Evolutionary conservation across 2,329 filamentous ascomycete species (phyloP), one percentile per base, ranked within the genome.

Genomic region (Ampelomyces quisqualis): DNA sequence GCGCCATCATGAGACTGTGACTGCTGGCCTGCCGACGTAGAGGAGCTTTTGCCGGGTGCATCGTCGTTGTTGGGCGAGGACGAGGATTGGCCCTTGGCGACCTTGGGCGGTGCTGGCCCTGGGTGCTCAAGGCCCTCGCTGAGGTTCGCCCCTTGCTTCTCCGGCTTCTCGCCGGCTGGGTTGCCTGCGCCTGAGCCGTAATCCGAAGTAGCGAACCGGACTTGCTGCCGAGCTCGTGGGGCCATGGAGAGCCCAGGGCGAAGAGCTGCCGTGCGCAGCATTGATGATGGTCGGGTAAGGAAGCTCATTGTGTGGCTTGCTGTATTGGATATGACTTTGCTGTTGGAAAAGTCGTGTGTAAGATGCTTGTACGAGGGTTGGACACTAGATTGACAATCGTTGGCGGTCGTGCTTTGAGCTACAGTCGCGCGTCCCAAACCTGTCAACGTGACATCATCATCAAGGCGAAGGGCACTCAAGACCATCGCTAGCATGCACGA

Each of bases 141-240:
- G 3, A 54, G 56, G 47, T 67, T 70, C 28, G 65, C 47, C 49
- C 70, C 69, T 47, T 72, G 70, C 34, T 69, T 47, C 54, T 73
- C 59, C 1, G 70, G 70, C n/a, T 69, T 67, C 53, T 73, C 70
- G 43, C 67, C 69, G n/a, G 48, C 62, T 20, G 70, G 70, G 34
- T 70, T 67, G 47, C 70, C 70, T 6, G 62, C 51, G 38, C 69
- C 71, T 17, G 62, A 68, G 51, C 72, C 72, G 49, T 74, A 74
- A 58, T 70, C 72, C 43, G 58, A 50, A 15, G 54, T 56, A 18
- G 68, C 69, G 45, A 66, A 63, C 40, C 66, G 67, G 21, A 54
- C 47, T 34, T 65, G 61, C 23, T 60, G 32, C 22, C 49, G 52
- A 14, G 62, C 54, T 45, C 59, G 61, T 38, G 58, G 49, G 15